phyloP scores from a whole-genome alignment of 148 eudicot genomes.

The Mesembryanthemum crystallinum region DNA sequence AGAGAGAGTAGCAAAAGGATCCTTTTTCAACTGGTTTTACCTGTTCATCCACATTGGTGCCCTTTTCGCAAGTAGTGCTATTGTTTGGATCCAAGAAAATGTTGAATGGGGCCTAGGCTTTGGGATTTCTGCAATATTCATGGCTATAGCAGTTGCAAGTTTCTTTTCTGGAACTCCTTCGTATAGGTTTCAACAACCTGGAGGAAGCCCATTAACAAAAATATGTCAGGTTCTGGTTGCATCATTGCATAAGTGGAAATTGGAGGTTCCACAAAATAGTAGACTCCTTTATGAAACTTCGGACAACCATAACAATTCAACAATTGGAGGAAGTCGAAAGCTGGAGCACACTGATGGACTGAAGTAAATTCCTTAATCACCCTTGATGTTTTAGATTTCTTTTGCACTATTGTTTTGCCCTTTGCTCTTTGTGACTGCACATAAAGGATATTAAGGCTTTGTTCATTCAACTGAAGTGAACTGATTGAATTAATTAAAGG shows the following conservation, averaged over 20 bases:
- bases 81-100: conserved; percentile 36
- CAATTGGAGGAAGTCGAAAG: conserved; percentile 60
- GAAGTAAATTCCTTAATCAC: conserved; percentile 34
- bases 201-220: conserved; percentile 68
- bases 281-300: conserved; percentile 47
- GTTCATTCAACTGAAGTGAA: no score
- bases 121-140: conserved; percentile 30
- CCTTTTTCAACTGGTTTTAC: conserved; percentile 40
- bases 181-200: conserved; percentile 40
- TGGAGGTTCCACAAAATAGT: conserved; percentile 43
- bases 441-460: neutral
- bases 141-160: conserved; percentile 27
- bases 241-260: conserved; percentile 41
- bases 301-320: conserved; percentile 41
- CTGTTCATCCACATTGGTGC: conserved; percentile 33
- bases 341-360: conserved; percentile 61
- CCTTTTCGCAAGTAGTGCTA: conserved; percentile 21
- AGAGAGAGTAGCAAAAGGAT: conserved; percentile 33
- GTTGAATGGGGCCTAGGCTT: conserved; percentile 33
- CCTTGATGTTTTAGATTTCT: neutral
- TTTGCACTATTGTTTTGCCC: no score
- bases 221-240: conserved; percentile 67
- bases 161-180: conserved; percentile 32
- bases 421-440: neutral
- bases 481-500: no score